These are phyloP conservation scores for Salisapilia sapeloensis DNA, from an alignment of 352 stramenopile species.

Conservation along the genomic window DNA sequence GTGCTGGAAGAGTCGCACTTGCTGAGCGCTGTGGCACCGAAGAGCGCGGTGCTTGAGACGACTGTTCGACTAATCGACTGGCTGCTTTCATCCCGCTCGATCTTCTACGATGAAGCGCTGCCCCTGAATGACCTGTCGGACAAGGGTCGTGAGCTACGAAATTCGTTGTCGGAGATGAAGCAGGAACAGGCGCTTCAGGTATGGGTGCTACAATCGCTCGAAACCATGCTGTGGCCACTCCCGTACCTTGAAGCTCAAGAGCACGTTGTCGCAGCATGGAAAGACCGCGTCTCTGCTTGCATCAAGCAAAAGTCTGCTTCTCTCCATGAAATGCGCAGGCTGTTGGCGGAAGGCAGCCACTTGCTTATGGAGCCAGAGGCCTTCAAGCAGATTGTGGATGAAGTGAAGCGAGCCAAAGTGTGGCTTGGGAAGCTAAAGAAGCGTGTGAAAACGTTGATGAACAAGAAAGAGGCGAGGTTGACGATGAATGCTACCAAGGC, in stretches of 20 bases:
- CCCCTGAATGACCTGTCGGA: conserved; percentile 40
- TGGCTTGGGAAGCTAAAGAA: conserved; percentile 81
- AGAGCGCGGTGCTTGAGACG: conserved; percentile 22
- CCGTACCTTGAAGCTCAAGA: conserved; percentile 45
- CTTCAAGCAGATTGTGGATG: conserved; percentile 62
- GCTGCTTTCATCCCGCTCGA: conserved; percentile 51
- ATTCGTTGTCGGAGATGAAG: conserved; percentile 11
- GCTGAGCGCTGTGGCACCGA: conserved; percentile 45
- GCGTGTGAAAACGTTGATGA: conserved; percentile 46
- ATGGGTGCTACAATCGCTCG: conserved; percentile 18
- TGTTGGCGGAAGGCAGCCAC: conserved; percentile 35
- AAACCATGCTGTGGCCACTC: conserved; percentile 54
- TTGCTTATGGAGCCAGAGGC: conserved; percentile 56
- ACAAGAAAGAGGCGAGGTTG: conserved; percentile 45
- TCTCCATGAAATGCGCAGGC: conserved; percentile 27
- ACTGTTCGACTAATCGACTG: conserved; percentile 56
- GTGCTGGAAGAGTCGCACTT: conserved; percentile 38
- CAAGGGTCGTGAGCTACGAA: conserved; percentile 19
- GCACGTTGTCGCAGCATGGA: conserved; percentile 47
- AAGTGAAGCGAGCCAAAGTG: conserved; percentile 60
- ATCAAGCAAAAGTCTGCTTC: conserved; percentile 42
- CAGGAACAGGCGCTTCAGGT: conserved; percentile 7
- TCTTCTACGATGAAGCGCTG: conserved; percentile 67
- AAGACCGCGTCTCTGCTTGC: conserved; percentile 25
- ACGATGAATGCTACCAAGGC: conserved; percentile 33